These are phyloP conservation scores for Penicillium thymicola DNA, from an alignment of 2,329 filamentous ascomycete species.

Conservation along the genomic window DNA sequence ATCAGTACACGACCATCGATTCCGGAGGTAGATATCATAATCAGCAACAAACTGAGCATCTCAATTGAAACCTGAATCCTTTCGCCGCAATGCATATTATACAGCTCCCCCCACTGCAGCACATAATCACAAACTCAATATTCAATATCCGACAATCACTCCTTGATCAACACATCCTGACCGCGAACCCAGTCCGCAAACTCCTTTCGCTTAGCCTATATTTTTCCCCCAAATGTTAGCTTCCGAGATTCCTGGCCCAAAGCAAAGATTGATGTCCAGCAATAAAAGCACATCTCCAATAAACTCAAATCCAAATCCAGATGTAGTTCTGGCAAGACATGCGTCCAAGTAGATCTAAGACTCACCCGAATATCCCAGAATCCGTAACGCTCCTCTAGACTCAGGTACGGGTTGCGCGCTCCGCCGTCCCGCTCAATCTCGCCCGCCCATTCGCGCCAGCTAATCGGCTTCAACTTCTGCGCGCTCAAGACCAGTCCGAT, in stretches of 20 bases:
- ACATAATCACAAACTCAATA: neutral
- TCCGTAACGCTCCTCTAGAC: constrained; percentile 73
- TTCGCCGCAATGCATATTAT: constrained; percentile 22
- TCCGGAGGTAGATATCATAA: neutral
- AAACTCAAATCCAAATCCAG: neutral
- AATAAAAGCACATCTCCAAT: neutral
- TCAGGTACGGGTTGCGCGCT: constrained; percentile 73
- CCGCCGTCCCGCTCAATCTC: constrained; percentile 66
- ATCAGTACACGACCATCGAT: neutral
- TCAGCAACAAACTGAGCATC: constrained; percentile 1
- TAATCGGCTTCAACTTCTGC: constrained; percentile 78
- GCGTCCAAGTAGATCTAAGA: constrained; percentile 7
- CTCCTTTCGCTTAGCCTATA: constrained; percentile 62
- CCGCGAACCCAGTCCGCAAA: constrained; percentile 70
- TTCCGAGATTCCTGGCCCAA: neutral
- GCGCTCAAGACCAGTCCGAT: constrained; percentile 77
- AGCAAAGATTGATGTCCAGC: neutral
- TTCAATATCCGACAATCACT: constrained; percentile 18
- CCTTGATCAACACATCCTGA: constrained; percentile 27
- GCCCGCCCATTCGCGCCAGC: constrained; percentile 73
- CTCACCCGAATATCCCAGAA: constrained; percentile 83
- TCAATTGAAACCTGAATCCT: constrained; percentile 7
- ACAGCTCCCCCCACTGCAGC: constrained; percentile 12
- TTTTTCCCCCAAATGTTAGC: constrained; percentile 12
- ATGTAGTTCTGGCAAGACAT: neutral